Percentiles rank a stretch among this genome's conserved stretches.
These are phyloP conservation scores for Paramecium sonneborni DNA, from an alignment of 73 alveolate genomes.

Conservation along the genomic window DNA sequence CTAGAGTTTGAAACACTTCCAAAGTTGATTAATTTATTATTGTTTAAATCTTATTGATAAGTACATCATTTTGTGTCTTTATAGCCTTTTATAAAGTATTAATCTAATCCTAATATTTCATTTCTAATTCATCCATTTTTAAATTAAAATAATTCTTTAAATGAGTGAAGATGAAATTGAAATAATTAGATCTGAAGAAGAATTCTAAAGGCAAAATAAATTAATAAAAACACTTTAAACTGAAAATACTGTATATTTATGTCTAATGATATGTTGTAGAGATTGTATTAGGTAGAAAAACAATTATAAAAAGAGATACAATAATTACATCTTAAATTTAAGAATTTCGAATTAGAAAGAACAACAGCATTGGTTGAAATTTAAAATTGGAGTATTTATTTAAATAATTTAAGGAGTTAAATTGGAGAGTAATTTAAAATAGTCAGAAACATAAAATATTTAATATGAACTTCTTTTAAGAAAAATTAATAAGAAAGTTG, in stretches of 20 bases:
- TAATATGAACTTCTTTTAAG: neutral
- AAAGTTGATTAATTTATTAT: neutral
- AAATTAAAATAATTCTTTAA: neutral
- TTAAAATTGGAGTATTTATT: neutral
- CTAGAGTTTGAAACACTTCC: neutral
- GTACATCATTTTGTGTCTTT: neutral
- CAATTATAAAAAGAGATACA: neutral
- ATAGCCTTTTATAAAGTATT: neutral
- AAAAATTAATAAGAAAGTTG: neutral
- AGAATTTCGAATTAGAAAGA: neutral
- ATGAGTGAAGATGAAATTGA: slow-evolving; percentile 22
- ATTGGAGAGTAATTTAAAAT: neutral
- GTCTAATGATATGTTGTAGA: neutral
- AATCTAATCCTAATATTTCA: neutral
- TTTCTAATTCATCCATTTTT: neutral
- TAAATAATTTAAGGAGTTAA: neutral
- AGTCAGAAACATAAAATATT: neutral
- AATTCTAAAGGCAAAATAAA: neutral
- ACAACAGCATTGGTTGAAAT: neutral
- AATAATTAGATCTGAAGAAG: neutral
- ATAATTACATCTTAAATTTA: neutral
- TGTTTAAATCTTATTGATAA: neutral
- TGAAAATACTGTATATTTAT: neutral
- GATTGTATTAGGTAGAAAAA: neutral
- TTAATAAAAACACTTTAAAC: neutral